Evolutionary conservation across 2,329 filamentous ascomycete genomes (phyloP), one percentile per base, ranked within the genome.

Genomic region (Colletotrichum theobromicola): DNA sequence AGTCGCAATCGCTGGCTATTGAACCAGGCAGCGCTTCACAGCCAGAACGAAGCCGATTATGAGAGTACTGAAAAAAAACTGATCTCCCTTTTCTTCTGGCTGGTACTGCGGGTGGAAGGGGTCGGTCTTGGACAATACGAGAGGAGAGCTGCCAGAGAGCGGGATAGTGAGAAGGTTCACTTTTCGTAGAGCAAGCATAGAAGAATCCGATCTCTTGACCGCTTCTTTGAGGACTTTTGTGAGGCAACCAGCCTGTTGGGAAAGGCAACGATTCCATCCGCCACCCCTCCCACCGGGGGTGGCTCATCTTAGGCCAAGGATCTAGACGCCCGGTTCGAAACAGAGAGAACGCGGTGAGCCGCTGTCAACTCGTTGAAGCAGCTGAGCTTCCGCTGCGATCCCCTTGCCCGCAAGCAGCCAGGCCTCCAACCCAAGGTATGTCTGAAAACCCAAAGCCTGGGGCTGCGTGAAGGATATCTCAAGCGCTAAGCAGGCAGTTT

Each of bases 161-260:
- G 16, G 57, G 8, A 34, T 18, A n/a, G 16, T 26, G 57, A 46
- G 24, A 42, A 46, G 15, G 24, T n/a, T 46, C 42, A 67, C 15
- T 63, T 46, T 21, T n/a, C 28, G 57, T 13, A 26, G 32, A 21
- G 46, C 12, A 30, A 69, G 12, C 24, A 26, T n/a, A 24, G 12
- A n/a, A 15, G 15, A 10, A 21, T 37, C 50, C 24, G 16, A 28
- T 42, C 8, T 7, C 63, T 58, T 74, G 62, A 74, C 72, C 72
- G 63, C 72, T 67, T 72, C 42, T 74, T 72, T 46, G 62, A 57
- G 15, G 21, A 65, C 57, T 67, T 58, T 70, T 37, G 68, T 57
- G 21, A 72, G 72, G 72, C 62, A 72, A 57, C 46, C 69, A 53
- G 69, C 55, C 65, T 67, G 10, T 35, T 67, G 62, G 55, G 42